Evolutionary conservation across 345 rosid species (phyloP).

Genomic region (Nephelium lappaceum): DNA sequence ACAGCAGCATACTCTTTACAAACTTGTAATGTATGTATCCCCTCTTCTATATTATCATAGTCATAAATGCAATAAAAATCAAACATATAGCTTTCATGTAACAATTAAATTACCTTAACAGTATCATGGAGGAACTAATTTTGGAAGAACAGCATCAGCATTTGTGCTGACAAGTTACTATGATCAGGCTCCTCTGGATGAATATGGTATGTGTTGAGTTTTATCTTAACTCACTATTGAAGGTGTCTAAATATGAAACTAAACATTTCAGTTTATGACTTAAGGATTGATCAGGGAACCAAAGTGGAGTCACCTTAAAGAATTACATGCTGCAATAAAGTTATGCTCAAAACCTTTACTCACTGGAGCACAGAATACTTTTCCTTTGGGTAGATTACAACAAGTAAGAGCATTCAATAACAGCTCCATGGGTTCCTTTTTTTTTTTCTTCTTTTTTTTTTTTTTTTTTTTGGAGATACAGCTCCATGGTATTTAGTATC

Average conservation of each 20-base stretch:
- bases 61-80: not conserved
- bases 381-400: slow-evolving; percentile 39
- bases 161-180: slow-evolving; percentile 49
- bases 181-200: slow-evolving; percentile 65
- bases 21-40: not conserved
- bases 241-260: not conserved
- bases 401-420: slow-evolving; percentile 31
- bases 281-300: slow-evolving; percentile 53
- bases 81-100: not conserved
- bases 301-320: slow-evolving; percentile 56
- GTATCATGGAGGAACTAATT: slow-evolving; percentile 72
- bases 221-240: not conserved
- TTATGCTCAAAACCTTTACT: slow-evolving; percentile 42
- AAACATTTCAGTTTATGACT: slow-evolving; percentile 1
- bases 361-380: slow-evolving; percentile 20
- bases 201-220: slow-evolving; percentile 41
- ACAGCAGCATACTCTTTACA: not conserved
- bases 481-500: not conserved
- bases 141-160: slow-evolving; percentile 52
- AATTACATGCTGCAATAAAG: slow-evolving; percentile 48
- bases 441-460: too few species aligned
- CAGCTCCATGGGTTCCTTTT: too few species aligned
- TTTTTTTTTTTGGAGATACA: too few species aligned
- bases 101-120: not conserved
- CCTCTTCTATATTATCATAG: not conserved